Percentiles rank a stretch among this genome's conserved stretches.
Evolutionary conservation across 805 yeast genomes (phyloP).

Genomic region (Candida mattraensis): DNA sequence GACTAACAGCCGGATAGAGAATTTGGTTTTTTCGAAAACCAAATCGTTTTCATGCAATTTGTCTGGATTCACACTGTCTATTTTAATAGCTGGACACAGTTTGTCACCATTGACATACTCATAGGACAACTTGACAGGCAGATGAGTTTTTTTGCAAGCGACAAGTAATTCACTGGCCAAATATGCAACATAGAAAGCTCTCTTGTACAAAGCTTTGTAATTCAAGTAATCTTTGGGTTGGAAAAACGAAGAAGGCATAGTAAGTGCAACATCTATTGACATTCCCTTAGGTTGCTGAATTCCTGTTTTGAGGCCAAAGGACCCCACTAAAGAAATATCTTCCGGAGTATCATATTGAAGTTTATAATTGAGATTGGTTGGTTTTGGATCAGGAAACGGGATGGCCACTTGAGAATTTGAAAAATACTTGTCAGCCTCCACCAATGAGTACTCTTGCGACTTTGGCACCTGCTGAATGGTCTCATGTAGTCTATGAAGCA

Average conservation of each 20-base stretch:
- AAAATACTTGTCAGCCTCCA: conserved; percentile 59
- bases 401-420: conserved; percentile 47
- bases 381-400: conserved; percentile 92
- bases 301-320: conserved; percentile 85
- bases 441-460: conserved; percentile 48
- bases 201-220: conserved; percentile 84
- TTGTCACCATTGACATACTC: conserved; percentile 73
- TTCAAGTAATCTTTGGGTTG: conserved; percentile 88
- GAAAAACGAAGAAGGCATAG: conserved; percentile 76
- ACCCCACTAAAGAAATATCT: conserved; percentile 78
- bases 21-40: conserved; percentile 61
- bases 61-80: conserved; percentile 55
- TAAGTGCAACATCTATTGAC: conserved; percentile 74
- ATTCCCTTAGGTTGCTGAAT: conserved; percentile 60
- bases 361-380: conserved; percentile 63
- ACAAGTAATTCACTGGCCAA: conserved; percentile 64
- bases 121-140: conserved; percentile 63
- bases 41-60: conserved; percentile 47
- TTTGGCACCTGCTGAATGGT: conserved; percentile 65
- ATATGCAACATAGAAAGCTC: conserved; percentile 83
- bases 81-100: conserved; percentile 68
- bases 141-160: conserved; percentile 50
- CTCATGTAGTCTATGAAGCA: conserved; percentile 70
- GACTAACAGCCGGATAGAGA: conserved; percentile 68
- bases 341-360: conserved; percentile 71